Conservation (phyloP, 2,329 filamentous ascomycete genomes). For the Fusarium concolor region DNA sequence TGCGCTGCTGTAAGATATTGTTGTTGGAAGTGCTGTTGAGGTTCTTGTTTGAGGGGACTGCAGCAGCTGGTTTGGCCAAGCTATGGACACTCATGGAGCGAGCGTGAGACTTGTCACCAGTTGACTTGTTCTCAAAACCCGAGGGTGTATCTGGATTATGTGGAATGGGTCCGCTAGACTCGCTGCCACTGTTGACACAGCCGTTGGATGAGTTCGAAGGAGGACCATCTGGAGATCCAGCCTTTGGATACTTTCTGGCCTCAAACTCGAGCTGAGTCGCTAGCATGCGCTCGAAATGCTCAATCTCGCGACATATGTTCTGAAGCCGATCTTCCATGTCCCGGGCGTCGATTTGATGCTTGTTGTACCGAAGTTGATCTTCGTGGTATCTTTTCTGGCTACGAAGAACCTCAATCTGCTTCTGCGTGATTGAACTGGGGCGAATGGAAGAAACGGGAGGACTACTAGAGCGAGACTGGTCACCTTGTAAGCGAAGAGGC, state of each 20-base stretch:
- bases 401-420: slow-evolving; percentile 65
- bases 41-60: slow-evolving; percentile 34
- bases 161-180: slow-evolving; percentile 3
- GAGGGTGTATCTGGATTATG: background rate
- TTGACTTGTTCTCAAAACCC: slow-evolving; percentile 14
- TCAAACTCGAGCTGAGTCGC: slow-evolving; percentile 61
- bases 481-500: slow-evolving; percentile 9
- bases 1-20: slow-evolving; percentile 48
- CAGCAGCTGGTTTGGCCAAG: slow-evolving; percentile 46
- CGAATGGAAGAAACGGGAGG: slow-evolving; percentile 69
- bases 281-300: slow-evolving; percentile 61
- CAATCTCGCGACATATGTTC: slow-evolving; percentile 59
- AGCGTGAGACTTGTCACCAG: slow-evolving; percentile 23
- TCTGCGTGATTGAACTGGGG: slow-evolving; percentile 70
- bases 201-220: slow-evolving; percentile 15
- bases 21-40: slow-evolving; percentile 30
- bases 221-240: slow-evolving; percentile 43
- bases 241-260: slow-evolving; percentile 55
- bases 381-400: slow-evolving; percentile 66
- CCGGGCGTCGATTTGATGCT: slow-evolving; percentile 70
- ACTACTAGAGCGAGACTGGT: slow-evolving; percentile 31
- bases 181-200: slow-evolving; percentile 11
- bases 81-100: slow-evolving; percentile 44
- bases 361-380: slow-evolving; percentile 70
- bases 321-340: slow-evolving; percentile 59